Base-by-base conservation (phyloP, 2,329 filamentous ascomycete species). In the Corynespora cassiicola region DNA sequence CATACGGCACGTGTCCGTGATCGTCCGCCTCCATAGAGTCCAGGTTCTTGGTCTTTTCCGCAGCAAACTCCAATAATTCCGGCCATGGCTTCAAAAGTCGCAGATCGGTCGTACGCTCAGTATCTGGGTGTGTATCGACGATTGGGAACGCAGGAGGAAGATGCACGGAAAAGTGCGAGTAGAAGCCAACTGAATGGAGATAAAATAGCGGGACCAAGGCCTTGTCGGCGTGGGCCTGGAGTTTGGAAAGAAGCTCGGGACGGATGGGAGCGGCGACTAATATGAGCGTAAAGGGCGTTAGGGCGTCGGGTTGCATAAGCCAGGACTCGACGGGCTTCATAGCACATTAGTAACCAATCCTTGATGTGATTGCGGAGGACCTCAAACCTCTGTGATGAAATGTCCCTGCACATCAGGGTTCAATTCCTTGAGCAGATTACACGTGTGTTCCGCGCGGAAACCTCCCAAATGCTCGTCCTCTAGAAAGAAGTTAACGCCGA, bases 401-500 rank as follows among this genome's bases (percentile, higher is more conserved):
- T 85, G 77, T 6, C 91, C 92, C 42, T 87, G 71, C 2, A 96
- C 94, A 60, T 97, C 94, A 2, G 91, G 90, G 61, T 99, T 99
- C 45, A 99, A 76, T 68, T 99, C 95, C 46, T 84, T 77, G 27
- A 99, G 76, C 37, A 92, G 76, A 46, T 85, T 84, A 41, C 86
- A 85, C 37, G 87, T 88, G 62, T 87, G 85, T 64, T 90, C 80
- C 2, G 92, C 89, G 52, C 94, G 84, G 17, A 84, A 84, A 58
- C 84, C 85, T 36, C 90, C 91, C 23, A 95, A 66, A 50, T 84
- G 86, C 31, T 78, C 75, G 55, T 94, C 84, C 45, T 96, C 89
- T 0, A 99, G 76, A 61, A 99, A 99, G 77, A 99, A 99, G 71
- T 99, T 99, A 47, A 96, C 86, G 4, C 95, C 94, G 25, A 99